Evolutionary conservation across 2,329 filamentous ascomycete species (phyloP).

Genomic region (Phialophora verrucosa): DNA sequence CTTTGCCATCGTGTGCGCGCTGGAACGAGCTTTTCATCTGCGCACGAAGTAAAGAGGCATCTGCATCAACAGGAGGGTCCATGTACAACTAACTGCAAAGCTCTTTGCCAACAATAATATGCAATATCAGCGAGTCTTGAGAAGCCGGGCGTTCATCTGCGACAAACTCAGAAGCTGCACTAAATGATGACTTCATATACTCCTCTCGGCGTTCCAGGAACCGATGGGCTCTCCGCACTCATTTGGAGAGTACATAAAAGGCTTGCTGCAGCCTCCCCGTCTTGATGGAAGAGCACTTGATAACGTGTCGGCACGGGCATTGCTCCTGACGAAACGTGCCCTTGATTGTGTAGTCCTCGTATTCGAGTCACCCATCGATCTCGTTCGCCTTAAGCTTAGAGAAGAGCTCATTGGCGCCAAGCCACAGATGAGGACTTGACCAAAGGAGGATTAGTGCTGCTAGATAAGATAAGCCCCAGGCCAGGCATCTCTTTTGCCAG

Average conservation of each 20-base stretch:
- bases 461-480: background rate
- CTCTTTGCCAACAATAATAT: background rate
- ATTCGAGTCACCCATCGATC: background rate
- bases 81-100: background rate
- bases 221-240: background rate
- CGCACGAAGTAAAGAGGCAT: background rate
- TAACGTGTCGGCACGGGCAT: background rate
- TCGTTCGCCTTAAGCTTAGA: background rate
- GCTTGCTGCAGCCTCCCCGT: background rate
- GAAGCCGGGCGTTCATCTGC: background rate
- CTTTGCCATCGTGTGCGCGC: slow-evolving; percentile 29
- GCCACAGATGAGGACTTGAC: slow-evolving; percentile 1
- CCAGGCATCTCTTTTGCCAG: slow-evolving; percentile 1
- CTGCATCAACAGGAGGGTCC: background rate
- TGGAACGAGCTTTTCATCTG: slow-evolving; percentile 16
- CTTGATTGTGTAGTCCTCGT: background rate
- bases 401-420: background rate
- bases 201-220: background rate
- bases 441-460: background rate
- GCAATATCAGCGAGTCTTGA: background rate
- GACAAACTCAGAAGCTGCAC: background rate
- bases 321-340: background rate
- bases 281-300: background rate
- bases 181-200: background rate
- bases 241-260: background rate